phyloP scores from a whole-genome alignment of 345 rosid species.

The Lenwebbia sp. region DNA sequence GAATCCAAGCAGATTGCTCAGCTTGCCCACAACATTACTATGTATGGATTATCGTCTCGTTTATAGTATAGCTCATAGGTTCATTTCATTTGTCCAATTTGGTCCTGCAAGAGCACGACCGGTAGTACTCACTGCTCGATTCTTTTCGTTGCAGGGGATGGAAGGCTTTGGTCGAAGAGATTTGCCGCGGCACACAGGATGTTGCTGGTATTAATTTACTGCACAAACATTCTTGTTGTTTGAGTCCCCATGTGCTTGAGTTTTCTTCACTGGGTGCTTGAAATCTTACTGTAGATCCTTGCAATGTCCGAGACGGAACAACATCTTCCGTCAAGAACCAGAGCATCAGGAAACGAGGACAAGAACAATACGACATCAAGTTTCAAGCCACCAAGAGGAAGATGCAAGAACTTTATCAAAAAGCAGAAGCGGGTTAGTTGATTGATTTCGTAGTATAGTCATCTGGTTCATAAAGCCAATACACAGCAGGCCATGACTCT shows the following conservation, averaged over 20 bases:
- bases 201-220: neutral
- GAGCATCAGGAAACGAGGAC: neutral
- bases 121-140: neutral
- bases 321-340: neutral
- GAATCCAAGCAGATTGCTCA: neutral
- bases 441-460: too few species aligned
- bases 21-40: neutral
- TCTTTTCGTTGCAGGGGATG: neutral
- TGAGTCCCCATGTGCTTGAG: neutral
- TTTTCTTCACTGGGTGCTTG: neutral
- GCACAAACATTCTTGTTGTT: neutral
- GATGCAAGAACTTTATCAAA: neutral
- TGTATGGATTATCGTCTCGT: neutral
- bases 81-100: neutral
- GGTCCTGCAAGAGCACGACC: neutral
- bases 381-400: neutral
- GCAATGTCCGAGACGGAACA: neutral
- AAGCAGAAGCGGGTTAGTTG: too few species aligned
- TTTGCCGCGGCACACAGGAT: neutral
- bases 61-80: neutral
- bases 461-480: too few species aligned
- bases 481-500: too few species aligned
- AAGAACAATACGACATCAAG: neutral
- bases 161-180: neutral
- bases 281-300: neutral